phyloP scores from a whole-genome alignment of 2,329 filamentous ascomycete genomes.

The Orbilia quercus region DNA sequence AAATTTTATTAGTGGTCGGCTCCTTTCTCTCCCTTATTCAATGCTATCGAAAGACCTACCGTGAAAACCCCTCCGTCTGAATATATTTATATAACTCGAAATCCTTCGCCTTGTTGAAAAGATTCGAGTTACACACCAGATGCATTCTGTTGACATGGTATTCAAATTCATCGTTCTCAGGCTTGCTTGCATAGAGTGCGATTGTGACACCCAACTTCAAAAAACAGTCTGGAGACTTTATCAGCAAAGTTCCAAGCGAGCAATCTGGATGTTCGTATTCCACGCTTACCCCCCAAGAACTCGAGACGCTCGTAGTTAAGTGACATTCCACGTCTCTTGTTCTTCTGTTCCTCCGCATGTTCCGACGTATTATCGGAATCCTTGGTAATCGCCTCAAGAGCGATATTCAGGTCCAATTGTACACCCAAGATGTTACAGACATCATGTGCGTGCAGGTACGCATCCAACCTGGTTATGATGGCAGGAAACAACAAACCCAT shows the following conservation, averaged over 20 bases:
- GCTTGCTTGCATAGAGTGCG: slow-evolving; percentile 80
- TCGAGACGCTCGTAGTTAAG: slow-evolving; percentile 95
- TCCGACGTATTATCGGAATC: slow-evolving; percentile 87
- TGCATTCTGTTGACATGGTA: slow-evolving; percentile 92
- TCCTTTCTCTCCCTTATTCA: not conserved
- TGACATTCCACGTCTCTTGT: slow-evolving; percentile 86
- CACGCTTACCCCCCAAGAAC: slow-evolving; percentile 73
- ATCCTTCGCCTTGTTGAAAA: slow-evolving; percentile 80
- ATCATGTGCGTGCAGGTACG: slow-evolving; percentile 81
- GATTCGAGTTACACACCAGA: slow-evolving; percentile 88
- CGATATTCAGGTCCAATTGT: slow-evolving; percentile 73
- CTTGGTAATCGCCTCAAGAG: slow-evolving; percentile 91
- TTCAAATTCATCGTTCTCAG: slow-evolving; percentile 82
- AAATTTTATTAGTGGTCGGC: slow-evolving; percentile 26
- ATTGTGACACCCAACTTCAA: slow-evolving; percentile 95
- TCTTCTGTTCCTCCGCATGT: slow-evolving; percentile 73
- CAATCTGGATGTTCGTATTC: not conserved
- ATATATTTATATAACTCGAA: slow-evolving; percentile 78
- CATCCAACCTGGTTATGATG: slow-evolving; percentile 84
- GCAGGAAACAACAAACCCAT: slow-evolving; percentile 83
- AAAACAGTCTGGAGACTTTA: slow-evolving; percentile 74
- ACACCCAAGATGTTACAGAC: slow-evolving; percentile 72
- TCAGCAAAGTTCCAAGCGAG: not conserved
- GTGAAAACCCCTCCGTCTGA: slow-evolving; percentile 82
- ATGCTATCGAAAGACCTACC: slow-evolving; percentile 61